Percentiles rank a stretch among this genome's conserved stretches.
phyloP scores from a whole-genome alignment of 495 filamentous ascomycete species.

The Penicillium subrubescens region DNA sequence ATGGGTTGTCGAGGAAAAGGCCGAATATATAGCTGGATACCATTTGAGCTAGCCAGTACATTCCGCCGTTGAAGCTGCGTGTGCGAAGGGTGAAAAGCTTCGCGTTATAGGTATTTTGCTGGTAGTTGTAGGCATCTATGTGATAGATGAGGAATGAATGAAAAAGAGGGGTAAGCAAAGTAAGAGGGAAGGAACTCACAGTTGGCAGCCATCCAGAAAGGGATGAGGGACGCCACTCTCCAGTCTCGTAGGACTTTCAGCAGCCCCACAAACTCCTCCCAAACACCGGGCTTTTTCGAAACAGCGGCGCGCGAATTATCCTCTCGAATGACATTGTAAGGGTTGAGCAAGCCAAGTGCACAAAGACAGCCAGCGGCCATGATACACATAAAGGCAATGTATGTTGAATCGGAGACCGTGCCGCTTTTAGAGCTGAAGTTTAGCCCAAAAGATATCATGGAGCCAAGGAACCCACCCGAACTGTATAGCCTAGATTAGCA shows the following conservation, averaged over 20 bases:
- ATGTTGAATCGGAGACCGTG: conserved; percentile 5
- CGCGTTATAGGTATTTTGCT: not conserved
- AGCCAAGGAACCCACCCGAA: not conserved
- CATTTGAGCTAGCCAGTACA: conserved; percentile 11
- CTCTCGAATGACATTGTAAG: conserved; percentile 9
- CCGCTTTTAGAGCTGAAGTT: conserved; percentile 3
- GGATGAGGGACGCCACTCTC: conserved; percentile 6
- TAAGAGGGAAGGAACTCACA: not conserved
- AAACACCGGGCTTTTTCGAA: not conserved
- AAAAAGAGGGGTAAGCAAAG: not conserved
- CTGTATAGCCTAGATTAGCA: not conserved
- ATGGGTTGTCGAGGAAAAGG: conserved; percentile 9
- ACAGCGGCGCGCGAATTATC: conserved; percentile 5
- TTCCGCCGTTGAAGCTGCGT: not conserved
- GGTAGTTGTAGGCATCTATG: conserved; percentile 10
- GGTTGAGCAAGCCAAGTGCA: conserved; percentile 1
- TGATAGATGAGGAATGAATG: not conserved
- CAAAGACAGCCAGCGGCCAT: conserved; percentile 5
- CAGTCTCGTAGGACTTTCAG: conserved; percentile 6
- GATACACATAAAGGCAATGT: conserved; percentile 12
- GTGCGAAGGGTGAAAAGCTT: not conserved
- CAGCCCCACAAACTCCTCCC: conserved; percentile 2
- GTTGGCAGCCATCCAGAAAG: conserved; percentile 11
- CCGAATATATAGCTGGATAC: conserved; percentile 8
- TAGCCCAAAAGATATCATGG: conserved; percentile 7